Evolutionary conservation across 768 basidiomycete genomes (phyloP).

Genomic region (Auricularia heimuer): DNA sequence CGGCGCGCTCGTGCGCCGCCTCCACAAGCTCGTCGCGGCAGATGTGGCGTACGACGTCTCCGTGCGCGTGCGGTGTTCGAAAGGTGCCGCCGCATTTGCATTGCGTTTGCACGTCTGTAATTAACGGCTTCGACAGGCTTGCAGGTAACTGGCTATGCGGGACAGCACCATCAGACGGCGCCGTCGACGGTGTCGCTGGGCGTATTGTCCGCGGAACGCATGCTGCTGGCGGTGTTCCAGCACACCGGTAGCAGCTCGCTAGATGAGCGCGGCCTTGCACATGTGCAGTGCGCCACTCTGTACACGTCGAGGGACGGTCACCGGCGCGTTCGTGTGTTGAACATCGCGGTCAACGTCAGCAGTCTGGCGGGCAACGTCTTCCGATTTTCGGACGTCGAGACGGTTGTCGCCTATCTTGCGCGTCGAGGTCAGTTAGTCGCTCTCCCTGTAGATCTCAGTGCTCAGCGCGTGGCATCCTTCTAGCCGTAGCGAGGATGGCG

Average conservation of each 20-base stretch:
- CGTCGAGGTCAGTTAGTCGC: conserved; percentile 50
- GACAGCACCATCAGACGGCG: neutral
- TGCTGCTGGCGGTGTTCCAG: conserved; percentile 3
- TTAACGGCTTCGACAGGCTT: conserved; percentile 4
- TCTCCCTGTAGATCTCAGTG: too few relatives aligned
- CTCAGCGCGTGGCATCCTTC: too few relatives aligned
- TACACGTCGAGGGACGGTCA: conserved; percentile 67
- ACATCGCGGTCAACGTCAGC: conserved; percentile 74
- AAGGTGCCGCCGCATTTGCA: conserved; percentile 39
- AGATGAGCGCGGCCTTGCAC: conserved; percentile 61
- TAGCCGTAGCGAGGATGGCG: conserved; percentile 62
- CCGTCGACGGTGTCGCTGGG: neutral
- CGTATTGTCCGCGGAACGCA: neutral
- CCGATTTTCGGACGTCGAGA: conserved; percentile 83
- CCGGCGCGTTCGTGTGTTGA: conserved; percentile 75
- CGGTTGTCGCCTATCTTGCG: conserved; percentile 59
- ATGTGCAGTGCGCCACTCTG: conserved; percentile 77
- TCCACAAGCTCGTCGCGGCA: conserved; percentile 56
- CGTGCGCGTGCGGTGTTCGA: conserved; percentile 75
- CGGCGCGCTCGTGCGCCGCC: conserved; percentile 57
- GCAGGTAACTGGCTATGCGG: conserved; percentile 4
- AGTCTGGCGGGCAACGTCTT: conserved; percentile 87
- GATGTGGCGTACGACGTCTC: conserved; percentile 73
- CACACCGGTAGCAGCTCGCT: conserved; percentile 32
- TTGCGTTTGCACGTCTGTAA: neutral